phyloP scores from a whole-genome alignment of 495 filamentous ascomycete species.

The Lasiosphaeris hirsuta region DNA sequence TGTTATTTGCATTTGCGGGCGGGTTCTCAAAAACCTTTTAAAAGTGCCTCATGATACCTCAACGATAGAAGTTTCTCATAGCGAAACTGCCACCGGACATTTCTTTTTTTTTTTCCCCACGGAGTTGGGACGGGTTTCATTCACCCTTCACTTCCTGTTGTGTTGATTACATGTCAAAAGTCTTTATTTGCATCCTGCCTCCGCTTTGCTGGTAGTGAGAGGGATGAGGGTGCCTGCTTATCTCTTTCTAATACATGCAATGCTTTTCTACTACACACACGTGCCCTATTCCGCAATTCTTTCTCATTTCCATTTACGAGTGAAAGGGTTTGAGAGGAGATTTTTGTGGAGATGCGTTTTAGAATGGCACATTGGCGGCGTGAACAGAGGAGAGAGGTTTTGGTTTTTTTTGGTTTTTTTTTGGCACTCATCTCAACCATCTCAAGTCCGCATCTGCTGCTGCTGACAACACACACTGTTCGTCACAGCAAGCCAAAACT shows the following conservation, averaged over 20 bases:
- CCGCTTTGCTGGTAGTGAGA: neutral
- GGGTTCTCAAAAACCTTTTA: slow-evolving; percentile 29
- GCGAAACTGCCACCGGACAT: slow-evolving; percentile 9
- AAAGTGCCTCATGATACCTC: slow-evolving; percentile 36
- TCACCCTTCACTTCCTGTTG: slow-evolving; percentile 22
- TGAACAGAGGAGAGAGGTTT: neutral
- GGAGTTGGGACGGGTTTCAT: slow-evolving; percentile 16
- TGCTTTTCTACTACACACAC: slow-evolving; percentile 11
- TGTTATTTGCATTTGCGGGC: slow-evolving; percentile 41
- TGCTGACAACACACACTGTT: too few species aligned
- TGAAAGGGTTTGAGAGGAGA: neutral
- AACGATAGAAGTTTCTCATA: slow-evolving; percentile 16
- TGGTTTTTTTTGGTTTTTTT: slow-evolving; percentile 2
- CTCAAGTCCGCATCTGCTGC: neutral
- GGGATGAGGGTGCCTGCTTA: slow-evolving; percentile 13
- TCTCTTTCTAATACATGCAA: slow-evolving; percentile 20
- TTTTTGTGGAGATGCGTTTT: neutral
- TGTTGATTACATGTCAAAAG: slow-evolving; percentile 29
- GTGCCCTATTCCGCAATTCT: slow-evolving; percentile 1
- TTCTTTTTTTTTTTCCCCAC: slow-evolving; percentile 5
- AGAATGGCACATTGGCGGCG: slow-evolving; percentile 7
- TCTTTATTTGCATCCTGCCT: slow-evolving; percentile 18
- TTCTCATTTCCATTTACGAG: neutral
- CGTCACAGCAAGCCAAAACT: too few species aligned
- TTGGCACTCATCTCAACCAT: neutral